Evolutionary conservation across 2,329 filamentous ascomycete genomes (phyloP).

Genomic region (Tolypocladium sp.): DNA sequence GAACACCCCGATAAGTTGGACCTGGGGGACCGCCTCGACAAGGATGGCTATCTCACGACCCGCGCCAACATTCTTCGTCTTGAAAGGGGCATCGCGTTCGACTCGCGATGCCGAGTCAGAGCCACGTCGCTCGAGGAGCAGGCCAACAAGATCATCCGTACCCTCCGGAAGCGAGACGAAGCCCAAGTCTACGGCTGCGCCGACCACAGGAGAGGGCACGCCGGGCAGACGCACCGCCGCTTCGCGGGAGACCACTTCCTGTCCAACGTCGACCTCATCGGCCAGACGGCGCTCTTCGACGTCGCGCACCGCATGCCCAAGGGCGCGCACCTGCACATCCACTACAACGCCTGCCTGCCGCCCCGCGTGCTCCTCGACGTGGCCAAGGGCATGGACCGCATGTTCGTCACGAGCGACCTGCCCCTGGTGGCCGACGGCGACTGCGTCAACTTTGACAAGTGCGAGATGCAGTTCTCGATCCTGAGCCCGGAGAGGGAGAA

Average conservation of each 20-base stretch:
- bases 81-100: constrained; percentile 31
- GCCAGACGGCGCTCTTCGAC: constrained; percentile 45
- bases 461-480: constrained; percentile 56
- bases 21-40: constrained; percentile 1
- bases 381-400: constrained; percentile 47
- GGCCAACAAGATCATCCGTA: constrained; percentile 30
- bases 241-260: constrained; percentile 50
- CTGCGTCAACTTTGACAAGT: constrained; percentile 35
- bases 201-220: constrained; percentile 22
- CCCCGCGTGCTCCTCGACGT: constrained; percentile 49
- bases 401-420: constrained; percentile 57
- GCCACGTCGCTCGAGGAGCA: constrained; percentile 24
- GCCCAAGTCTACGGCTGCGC: constrained; percentile 24
- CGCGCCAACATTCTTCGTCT: constrained; percentile 18
- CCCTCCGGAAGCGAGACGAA: constrained; percentile 26
- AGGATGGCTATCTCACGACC: constrained; percentile 17
- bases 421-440: constrained; percentile 33
- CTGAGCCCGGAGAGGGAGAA: constrained; percentile 22
- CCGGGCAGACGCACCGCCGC: constrained; percentile 33
- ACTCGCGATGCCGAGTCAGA: constrained; percentile 21
- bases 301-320: constrained; percentile 57
- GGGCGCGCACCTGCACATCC: constrained; percentile 63
- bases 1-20: not conserved
- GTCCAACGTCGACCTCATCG: constrained; percentile 43
- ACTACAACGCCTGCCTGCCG: constrained; percentile 67